Conservation (phyloP, 768 basidiomycete species). For the Russula earlei region DNA sequence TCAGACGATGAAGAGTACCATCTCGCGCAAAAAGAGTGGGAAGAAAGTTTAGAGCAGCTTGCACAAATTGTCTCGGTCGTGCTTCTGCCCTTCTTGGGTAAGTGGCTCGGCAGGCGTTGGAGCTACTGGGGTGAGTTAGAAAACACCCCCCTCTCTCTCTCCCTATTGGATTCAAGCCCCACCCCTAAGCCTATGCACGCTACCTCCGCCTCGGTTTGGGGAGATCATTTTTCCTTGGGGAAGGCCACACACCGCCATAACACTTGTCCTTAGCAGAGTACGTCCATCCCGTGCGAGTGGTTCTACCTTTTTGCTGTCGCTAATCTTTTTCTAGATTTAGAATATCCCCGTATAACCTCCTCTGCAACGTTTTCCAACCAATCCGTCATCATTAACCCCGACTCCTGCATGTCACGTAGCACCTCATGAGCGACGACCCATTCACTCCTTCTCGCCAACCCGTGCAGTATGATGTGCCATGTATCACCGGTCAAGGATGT, state of each 20-base stretch:
- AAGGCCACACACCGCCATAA: constrained; percentile 16
- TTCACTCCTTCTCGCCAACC: constrained; percentile 46
- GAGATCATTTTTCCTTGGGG: constrained; percentile 54
- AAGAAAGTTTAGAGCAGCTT: constrained; percentile 79
- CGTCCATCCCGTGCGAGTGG: neutral
- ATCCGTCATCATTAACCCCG: constrained; percentile 43
- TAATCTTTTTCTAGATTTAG: constrained; percentile 3
- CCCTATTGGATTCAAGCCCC: neutral
- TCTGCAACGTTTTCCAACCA: constrained; percentile 27
- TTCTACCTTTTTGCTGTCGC: constrained; percentile 1
- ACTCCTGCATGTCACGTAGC: constrained; percentile 47
- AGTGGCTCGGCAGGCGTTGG: constrained; percentile 80
- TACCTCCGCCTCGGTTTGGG: constrained; percentile 57
- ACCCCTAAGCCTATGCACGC: constrained; percentile 51
- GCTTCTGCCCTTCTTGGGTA: constrained; percentile 78
- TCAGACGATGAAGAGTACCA: constrained; percentile 66
- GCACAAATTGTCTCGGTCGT: constrained; percentile 73
- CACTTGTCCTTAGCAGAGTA: neutral
- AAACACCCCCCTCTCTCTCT: neutral
- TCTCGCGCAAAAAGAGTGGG: constrained; percentile 85
- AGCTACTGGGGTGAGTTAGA: constrained; percentile 77
- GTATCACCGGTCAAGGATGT: constrained; percentile 50
- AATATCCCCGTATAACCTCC: constrained; percentile 17
- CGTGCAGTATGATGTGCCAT: constrained; percentile 68
- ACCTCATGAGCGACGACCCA: constrained; percentile 55